Evolutionary conservation across 768 basidiomycete species (phyloP).

Genomic region (Tulasnella sp.): DNA sequence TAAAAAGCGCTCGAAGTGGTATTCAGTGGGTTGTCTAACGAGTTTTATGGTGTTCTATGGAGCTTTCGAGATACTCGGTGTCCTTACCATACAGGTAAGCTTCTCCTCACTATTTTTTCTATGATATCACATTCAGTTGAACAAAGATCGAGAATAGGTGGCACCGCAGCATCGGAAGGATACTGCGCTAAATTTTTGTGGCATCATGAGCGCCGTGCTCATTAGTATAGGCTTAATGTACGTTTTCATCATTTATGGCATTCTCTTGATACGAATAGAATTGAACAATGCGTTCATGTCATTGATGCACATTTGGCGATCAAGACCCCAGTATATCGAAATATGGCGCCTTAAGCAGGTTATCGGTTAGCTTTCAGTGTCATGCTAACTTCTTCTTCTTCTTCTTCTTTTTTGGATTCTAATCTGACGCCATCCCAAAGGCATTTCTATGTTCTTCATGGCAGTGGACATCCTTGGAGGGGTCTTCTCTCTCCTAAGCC

Average conservation of each 20-base stretch:
- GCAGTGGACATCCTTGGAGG: conserved; percentile 57
- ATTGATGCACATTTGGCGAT: too few species aligned
- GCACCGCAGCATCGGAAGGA: background rate
- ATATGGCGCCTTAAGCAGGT: conserved; percentile 39
- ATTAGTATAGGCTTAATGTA: conserved; percentile 42
- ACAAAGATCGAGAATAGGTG: background rate
- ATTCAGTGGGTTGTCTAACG: conserved; percentile 17
- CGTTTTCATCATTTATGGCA: too few species aligned
- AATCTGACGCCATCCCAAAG: too few species aligned
- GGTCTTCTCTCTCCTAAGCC: conserved; percentile 55
- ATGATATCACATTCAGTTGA: background rate
- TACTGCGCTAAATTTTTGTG: conserved; percentile 37
- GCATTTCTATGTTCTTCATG: conserved; percentile 63
- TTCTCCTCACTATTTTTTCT: conserved; percentile 8
- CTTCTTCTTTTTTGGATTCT: too few species aligned
- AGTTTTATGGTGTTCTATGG: conserved; percentile 38
- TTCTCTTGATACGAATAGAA: too few species aligned
- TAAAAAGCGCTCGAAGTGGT: conserved; percentile 27
- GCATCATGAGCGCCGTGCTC: conserved; percentile 47
- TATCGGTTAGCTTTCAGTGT: conserved; percentile 11
- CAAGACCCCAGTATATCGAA: conserved; percentile 59
- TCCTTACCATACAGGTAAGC: conserved; percentile 46
- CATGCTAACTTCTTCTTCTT: too few species aligned
- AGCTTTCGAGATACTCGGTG: conserved; percentile 46
- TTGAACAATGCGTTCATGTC: too few species aligned